Conservation (phyloP, 2,329 filamentous ascomycete species). For the Bimuria novae-zelandiae region DNA sequence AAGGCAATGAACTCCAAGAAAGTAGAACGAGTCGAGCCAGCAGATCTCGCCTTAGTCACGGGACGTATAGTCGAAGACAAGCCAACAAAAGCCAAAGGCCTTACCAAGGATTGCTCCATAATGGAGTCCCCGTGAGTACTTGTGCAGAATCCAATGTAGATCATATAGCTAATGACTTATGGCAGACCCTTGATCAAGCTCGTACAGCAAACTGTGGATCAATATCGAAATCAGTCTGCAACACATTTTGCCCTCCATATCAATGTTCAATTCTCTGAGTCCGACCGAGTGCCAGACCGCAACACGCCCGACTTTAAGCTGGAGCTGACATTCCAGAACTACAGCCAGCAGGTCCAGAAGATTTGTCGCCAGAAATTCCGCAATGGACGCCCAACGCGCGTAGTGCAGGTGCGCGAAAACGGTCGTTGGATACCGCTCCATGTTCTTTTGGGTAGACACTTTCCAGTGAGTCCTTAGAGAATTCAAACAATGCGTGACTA, state of each 20-base stretch:
- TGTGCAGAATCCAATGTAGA: not conserved
- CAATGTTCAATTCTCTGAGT: not conserved
- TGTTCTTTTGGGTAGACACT: not conserved
- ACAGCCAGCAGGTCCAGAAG: not conserved
- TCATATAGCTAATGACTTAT: not conserved
- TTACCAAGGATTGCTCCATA: not conserved
- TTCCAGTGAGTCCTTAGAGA: not conserved
- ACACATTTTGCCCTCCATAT: constrained; percentile 12
- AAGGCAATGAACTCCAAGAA: too few species aligned
- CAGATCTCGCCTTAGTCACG: too few species aligned
- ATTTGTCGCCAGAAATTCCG: not conserved
- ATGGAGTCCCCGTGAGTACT: not conserved
- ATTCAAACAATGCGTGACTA: not conserved
- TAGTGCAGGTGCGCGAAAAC: not conserved
- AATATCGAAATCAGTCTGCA: constrained; percentile 8
- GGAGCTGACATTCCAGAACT: constrained; percentile 4
- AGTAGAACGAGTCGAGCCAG: too few species aligned
- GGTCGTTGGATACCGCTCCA: not conserved
- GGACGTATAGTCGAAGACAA: not conserved
- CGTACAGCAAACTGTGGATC: not conserved
- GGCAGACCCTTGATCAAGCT: not conserved
- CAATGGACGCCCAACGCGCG: not conserved
- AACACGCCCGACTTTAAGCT: not conserved
- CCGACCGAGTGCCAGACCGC: not conserved
- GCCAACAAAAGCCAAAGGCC: not conserved